Base-by-base conservation (phyloP, 2,329 filamentous ascomycete genomes). In the Aurifilum marmelostoma region DNA sequence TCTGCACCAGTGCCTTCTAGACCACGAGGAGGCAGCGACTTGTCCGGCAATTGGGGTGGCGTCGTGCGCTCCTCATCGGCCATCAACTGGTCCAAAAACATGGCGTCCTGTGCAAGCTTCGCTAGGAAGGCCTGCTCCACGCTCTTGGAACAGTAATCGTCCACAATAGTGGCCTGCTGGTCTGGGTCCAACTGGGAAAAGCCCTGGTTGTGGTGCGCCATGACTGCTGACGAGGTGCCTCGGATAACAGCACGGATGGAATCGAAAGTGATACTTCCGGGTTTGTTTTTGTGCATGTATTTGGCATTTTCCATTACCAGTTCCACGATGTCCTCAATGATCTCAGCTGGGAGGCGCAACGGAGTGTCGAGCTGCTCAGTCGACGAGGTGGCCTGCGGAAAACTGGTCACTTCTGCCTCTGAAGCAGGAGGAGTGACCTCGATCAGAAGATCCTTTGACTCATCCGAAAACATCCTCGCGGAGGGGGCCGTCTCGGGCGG, bases 171-270 rank as follows among this genome's bases (percentile, higher is more conserved):
- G 2, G 43, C 3, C 21, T 21, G 18, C 3, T 62, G 21, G 11
- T 39, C 32, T 21, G 43, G 11, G 16, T n/a, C 14, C 18, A 61
- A 32, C 9, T 67, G 29, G 9, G 56, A 29, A 24, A 41, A 61
- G n/a, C 41, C 24, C 27, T 34, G 27, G 34, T 39, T 39, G 56
- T 18, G n/a, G 9, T 60, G 29, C 43, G 24, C 41, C 58, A 67
- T 54, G 2, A 61, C 32, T 21, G 65, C 56, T 18, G n/a, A 32
- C 14, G 18, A 67, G n/a, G 58, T 52, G 21, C 29, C 58, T 56
- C 65, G 27, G 21, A 67, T 54, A 29, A 67, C n/a, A 52, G 41
- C n/a, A 29, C 65, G 56, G 21, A 62, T 61, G 3, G 24, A 39
- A 24, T 62, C 39, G 12, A 54, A 60, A 29, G 5, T 50, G 29